Percentiles rank a stretch among this genome's conserved stretches.
These are phyloP conservation scores for Acacia acuminata DNA, from an alignment of 306 rosid genomes.

Conservation along the genomic window DNA sequence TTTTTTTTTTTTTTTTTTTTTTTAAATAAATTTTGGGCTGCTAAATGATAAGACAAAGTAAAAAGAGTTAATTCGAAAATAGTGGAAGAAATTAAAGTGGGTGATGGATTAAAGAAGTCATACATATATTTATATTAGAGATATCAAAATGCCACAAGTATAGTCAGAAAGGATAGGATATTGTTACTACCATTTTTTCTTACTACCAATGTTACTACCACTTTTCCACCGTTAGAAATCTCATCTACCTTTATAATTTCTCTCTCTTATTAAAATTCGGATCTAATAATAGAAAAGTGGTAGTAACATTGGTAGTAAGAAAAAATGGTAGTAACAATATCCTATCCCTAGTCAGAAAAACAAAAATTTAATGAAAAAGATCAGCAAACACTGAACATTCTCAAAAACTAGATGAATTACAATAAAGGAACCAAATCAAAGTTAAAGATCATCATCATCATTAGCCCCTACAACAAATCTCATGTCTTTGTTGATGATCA, in stretches of 20 bases:
- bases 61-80: too few species aligned
- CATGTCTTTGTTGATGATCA: slow-evolving; percentile 1
- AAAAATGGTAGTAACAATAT: too few species aligned
- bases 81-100: neutral
- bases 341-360: neutral
- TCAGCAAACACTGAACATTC: neutral
- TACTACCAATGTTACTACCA: too few species aligned
- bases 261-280: too few species aligned
- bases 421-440: neutral
- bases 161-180: neutral
- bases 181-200: too few species aligned
- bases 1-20: too few species aligned
- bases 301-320: too few species aligned
- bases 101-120: neutral
- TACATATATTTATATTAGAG: neutral
- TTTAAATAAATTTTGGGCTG: neutral
- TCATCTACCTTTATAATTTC: too few species aligned
- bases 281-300: too few species aligned
- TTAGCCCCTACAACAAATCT: slow-evolving; percentile 10
- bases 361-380: neutral
- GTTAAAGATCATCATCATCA: neutral
- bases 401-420: neutral
- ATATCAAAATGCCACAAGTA: neutral
- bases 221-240: too few species aligned
- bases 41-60: neutral